A percentile compares a stretch with the other conserved stretches of the same genome.
phyloP scores from a whole-genome alignment of 495 filamentous ascomycete genomes.

The Penicillium roqueforti region DNA sequence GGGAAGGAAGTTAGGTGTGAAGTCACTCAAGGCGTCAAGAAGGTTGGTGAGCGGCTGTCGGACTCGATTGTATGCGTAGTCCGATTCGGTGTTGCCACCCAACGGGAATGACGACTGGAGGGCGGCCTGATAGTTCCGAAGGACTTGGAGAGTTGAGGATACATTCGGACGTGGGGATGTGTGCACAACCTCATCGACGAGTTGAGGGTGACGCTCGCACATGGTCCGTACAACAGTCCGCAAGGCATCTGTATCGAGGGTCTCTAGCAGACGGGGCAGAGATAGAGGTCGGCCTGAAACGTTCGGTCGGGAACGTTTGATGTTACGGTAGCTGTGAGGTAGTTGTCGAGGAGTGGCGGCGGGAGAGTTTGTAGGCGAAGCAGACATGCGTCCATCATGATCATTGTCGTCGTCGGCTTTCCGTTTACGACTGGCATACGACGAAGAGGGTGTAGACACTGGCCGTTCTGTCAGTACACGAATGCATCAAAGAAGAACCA shows the following conservation, averaged over 20 bases:
- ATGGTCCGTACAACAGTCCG: constrained; percentile 78
- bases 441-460: constrained; percentile 55
- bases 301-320: constrained; percentile 63
- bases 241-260: constrained; percentile 76
- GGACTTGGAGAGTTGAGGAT: constrained; percentile 68
- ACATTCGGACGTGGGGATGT: constrained; percentile 82
- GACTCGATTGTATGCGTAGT: constrained; percentile 94
- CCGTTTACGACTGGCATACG: constrained; percentile 65
- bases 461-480: constrained; percentile 21
- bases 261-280: constrained; percentile 83
- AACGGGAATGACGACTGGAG: constrained; percentile 81
- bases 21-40: constrained; percentile 86
- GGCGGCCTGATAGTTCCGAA: constrained; percentile 73
- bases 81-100: constrained; percentile 74
- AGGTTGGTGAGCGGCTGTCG: constrained; percentile 74
- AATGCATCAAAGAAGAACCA: background rate
- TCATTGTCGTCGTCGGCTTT: constrained; percentile 80
- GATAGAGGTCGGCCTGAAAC: constrained; percentile 73
- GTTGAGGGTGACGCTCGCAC: constrained; percentile 78
- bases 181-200: constrained; percentile 73
- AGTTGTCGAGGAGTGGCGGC: constrained; percentile 61
- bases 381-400: constrained; percentile 76
- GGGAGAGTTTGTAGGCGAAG: constrained; percentile 79
- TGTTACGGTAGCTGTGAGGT: constrained; percentile 55
- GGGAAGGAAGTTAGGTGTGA: constrained; percentile 91